phyloP scores from a whole-genome alignment of 306 rosid genomes.

The Adenanthera pavonina region DNA sequence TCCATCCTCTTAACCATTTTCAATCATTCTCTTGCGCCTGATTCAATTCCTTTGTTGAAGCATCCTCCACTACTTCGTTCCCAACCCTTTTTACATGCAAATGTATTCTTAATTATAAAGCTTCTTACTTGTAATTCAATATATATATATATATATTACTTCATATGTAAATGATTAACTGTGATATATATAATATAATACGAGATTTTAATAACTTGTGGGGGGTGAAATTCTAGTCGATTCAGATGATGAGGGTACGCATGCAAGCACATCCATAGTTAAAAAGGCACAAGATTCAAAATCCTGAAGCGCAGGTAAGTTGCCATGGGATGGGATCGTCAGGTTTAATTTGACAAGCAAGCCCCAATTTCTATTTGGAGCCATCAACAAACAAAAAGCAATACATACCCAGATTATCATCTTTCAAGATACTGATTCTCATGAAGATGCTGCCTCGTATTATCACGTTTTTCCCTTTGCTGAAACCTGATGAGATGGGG shows the following conservation, averaged over 20 bases:
- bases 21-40: too few species aligned
- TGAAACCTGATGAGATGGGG: background rate
- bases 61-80: too few species aligned
- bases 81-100: background rate
- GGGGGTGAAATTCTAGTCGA: background rate
- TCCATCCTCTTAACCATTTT: too few species aligned
- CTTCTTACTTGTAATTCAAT: background rate
- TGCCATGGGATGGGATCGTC: too few species aligned
- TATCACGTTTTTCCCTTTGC: background rate
- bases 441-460: background rate
- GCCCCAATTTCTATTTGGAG: background rate
- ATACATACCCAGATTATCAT: background rate
- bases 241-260: background rate
- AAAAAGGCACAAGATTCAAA: background rate
- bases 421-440: constrained; percentile 4
- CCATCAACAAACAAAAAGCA: background rate
- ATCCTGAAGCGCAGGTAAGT: background rate
- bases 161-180: background rate
- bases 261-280: background rate
- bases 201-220: background rate
- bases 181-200: background rate
- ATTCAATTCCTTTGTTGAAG: too few species aligned
- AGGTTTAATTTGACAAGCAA: too few species aligned
- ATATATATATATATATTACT: too few species aligned
- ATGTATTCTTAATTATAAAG: background rate